Conservation (phyloP, 495 filamentous ascomycete species). For the Penicillium manginii region DNA sequence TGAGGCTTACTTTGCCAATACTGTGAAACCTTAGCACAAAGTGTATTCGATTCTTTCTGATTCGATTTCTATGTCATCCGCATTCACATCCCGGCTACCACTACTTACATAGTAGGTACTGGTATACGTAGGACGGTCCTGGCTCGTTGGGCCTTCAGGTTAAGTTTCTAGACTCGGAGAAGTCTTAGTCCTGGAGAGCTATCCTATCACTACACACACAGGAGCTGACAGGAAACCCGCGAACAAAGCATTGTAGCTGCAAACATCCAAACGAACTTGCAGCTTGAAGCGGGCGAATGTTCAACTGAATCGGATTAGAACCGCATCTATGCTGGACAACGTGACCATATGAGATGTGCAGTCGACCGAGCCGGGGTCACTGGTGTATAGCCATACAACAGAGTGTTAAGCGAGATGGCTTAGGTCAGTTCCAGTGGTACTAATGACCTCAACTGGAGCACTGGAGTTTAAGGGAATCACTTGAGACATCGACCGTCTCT, state of each 20-base stretch:
- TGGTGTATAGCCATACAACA: no score
- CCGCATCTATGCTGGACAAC: no score
- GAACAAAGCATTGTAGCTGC: background rate
- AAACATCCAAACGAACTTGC: background rate
- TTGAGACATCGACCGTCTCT: no score
- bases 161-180: background rate
- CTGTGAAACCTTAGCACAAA: background rate
- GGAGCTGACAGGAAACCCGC: background rate
- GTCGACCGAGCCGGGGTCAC: background rate
- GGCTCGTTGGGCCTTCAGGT: constrained; percentile 12
- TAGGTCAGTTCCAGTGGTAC: no score
- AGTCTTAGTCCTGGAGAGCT: no score
- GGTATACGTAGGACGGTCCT: constrained; percentile 21
- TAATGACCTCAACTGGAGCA: no score
- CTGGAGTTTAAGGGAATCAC: no score
- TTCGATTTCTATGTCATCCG: constrained; percentile 8
- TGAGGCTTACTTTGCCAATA: background rate
- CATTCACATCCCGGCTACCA: constrained; percentile 19
- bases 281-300: no score
- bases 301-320: no score
- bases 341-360: constrained; percentile 3
- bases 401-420: no score
- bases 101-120: no score
- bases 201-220: constrained; percentile 1
- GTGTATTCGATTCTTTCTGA: no score